A percentile compares a stretch with the other conserved stretches of the same genome.
Conservation (phyloP, 2,329 filamentous ascomycete genomes). For the Trichoderma brevicompactum region DNA sequence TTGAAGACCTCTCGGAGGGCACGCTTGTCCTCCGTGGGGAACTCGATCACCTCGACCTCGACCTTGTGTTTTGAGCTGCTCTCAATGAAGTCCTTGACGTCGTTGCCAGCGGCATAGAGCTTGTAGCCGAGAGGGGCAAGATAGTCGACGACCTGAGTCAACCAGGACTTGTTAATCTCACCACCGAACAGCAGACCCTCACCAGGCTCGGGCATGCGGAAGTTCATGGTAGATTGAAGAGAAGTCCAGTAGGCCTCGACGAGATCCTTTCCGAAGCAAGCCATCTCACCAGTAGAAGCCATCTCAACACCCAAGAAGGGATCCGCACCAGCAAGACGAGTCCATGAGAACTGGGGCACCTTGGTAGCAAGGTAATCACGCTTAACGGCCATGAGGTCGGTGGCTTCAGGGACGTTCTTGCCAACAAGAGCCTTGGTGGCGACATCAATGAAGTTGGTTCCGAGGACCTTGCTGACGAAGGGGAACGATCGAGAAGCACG, state of each 20-base stretch:
- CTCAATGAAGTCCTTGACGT: constrained; percentile 85
- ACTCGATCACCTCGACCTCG: constrained; percentile 87
- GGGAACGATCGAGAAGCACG: constrained; percentile 97
- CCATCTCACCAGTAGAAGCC: constrained; percentile 96
- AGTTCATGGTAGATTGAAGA: constrained; percentile 98
- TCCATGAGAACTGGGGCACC: constrained; percentile 99
- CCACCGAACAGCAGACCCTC: constrained; percentile 96
- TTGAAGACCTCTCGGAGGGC: constrained; percentile 92
- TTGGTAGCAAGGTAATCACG: constrained; percentile 95
- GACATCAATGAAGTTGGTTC: constrained; percentile 94
- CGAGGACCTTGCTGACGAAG: constrained; percentile 96
- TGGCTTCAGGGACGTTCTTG: constrained; percentile 79
- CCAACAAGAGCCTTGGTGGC: constrained; percentile 91
- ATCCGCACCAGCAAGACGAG: constrained; percentile 92
- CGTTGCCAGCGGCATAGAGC: constrained; percentile 80
- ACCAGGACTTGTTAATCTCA: constrained; percentile 70
- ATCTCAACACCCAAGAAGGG: constrained; percentile 98
- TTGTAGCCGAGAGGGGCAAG: constrained; percentile 91
- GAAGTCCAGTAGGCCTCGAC: constrained; percentile 98
- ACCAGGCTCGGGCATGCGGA: constrained; percentile 91
- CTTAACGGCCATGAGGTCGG: constrained; percentile 86
- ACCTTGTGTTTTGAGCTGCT: constrained; percentile 67
- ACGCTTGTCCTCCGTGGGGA: constrained; percentile 95
- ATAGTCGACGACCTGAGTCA: constrained; percentile 83
- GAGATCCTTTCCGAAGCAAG: constrained; percentile 95